These are phyloP conservation scores for Cercophora newfieldiana DNA, from an alignment of 495 filamentous ascomycete species.

Conservation along the genomic window DNA sequence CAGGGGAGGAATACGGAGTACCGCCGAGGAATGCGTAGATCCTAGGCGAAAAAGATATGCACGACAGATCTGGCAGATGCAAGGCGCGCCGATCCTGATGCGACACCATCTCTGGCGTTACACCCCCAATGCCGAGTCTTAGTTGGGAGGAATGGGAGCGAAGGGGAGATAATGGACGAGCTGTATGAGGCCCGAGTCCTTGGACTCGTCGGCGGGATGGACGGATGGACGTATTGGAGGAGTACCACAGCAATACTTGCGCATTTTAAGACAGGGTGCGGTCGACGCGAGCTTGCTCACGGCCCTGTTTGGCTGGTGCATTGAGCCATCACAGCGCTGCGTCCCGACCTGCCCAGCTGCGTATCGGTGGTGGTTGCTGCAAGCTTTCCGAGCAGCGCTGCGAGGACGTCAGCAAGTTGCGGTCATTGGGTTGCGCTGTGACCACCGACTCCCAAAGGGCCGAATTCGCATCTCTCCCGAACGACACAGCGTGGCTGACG, in stretches of 20 bases:
- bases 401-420: not conserved
- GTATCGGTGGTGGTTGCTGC: not conserved
- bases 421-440: conserved; percentile 20
- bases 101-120: conserved; percentile 26
- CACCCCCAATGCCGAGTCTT: conserved; percentile 6
- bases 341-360: not conserved
- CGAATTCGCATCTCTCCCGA: conserved; percentile 21
- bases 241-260: too few relatives aligned
- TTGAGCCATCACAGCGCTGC: not conserved
- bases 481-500: not conserved
- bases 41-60: conserved; percentile 26
- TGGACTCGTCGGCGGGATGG: too few relatives aligned
- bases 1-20: not conserved
- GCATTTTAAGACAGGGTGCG: too few relatives aligned
- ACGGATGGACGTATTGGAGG: too few relatives aligned
- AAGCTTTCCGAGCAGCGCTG: conserved; percentile 2
- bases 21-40: conserved; percentile 5
- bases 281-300: too few relatives aligned
- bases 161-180: not conserved
- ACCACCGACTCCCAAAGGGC: conserved; percentile 23
- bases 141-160: not conserved
- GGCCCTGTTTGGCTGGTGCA: conserved; percentile 1
- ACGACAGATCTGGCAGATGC: conserved; percentile 42
- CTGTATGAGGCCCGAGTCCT: too few relatives aligned
- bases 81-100: conserved; percentile 39